Conservation (phyloP, 1,139 yeast genomes). For the Saccharomyces uvarum region DNA sequence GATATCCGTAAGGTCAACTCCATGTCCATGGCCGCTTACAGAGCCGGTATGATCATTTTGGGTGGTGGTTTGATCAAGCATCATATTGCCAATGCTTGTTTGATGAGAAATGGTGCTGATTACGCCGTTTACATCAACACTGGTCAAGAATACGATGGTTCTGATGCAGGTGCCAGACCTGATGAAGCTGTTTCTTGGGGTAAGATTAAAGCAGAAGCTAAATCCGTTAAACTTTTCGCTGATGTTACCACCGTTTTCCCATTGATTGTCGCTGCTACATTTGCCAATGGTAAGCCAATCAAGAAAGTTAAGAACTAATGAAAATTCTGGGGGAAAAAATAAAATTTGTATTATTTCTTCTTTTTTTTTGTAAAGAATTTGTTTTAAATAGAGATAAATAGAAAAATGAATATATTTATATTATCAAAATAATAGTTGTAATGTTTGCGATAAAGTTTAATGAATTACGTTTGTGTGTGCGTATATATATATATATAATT, state of each 20-base stretch:
- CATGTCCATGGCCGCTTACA: conserved; percentile 90
- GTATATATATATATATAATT: neutral
- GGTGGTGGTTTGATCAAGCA: conserved; percentile 97
- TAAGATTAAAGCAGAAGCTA: conserved; percentile 90
- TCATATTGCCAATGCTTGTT: conserved; percentile 94
- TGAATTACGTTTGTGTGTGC: neutral
- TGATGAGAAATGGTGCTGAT: conserved; percentile 99
- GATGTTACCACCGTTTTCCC: conserved; percentile 97
- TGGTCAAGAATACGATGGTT: conserved; percentile 97
- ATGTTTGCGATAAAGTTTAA: neutral
- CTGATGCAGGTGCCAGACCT: conserved; percentile 98
- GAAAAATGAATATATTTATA: neutral
- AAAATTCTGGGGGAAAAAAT: neutral
- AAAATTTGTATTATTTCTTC: neutral
- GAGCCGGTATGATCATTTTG: conserved; percentile 89
- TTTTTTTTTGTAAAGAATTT: neutral
- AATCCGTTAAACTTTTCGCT: conserved; percentile 83
- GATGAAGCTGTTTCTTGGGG: conserved; percentile 99
- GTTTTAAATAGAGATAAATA: neutral
- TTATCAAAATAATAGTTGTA: neutral
- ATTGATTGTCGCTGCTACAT: conserved; percentile 92
- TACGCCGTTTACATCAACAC: conserved; percentile 95
- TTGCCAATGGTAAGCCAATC: conserved; percentile 49
- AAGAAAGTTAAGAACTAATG: neutral
- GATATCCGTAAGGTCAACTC: conserved; percentile 88